A percentile compares a stretch with the other conserved stretches of the same genome.
These are phyloP conservation scores for Moricandia moricandioides DNA, from an alignment of 345 rosid species.

Conservation along the genomic window DNA sequence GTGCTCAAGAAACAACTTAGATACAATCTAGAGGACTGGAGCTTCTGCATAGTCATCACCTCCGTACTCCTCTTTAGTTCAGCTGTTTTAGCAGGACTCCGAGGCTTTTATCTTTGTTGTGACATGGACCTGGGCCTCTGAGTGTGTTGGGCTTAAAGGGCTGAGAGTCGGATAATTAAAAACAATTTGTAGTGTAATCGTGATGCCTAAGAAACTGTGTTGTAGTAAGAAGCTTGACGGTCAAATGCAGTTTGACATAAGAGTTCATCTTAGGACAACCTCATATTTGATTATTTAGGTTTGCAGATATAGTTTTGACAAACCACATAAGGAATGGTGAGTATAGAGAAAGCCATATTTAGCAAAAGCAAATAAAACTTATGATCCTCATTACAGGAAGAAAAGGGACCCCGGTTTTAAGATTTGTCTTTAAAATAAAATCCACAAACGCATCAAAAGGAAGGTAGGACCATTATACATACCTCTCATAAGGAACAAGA, in stretches of 20 bases:
- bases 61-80: too few relatives aligned
- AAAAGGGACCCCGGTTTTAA: constrained; percentile 3
- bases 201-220: neutral
- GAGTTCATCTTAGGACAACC: neutral
- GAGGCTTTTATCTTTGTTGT: too few relatives aligned
- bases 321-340: neutral
- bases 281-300: neutral
- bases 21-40: too few relatives aligned
- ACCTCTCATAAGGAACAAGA: neutral
- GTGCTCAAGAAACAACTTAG: too few relatives aligned
- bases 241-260: neutral
- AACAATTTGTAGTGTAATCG: too few relatives aligned
- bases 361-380: constrained; percentile 11
- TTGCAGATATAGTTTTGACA: neutral
- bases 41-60: too few relatives aligned
- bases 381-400: constrained; percentile 19
- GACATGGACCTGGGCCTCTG: too few relatives aligned
- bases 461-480: constrained; percentile 20
- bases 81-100: too few relatives aligned
- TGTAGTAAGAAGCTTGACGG: neutral
- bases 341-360: constrained; percentile 5
- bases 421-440: constrained; percentile 9
- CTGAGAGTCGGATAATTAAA: too few relatives aligned
- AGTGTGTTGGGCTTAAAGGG: too few relatives aligned
- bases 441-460: neutral